Evolutionary conservation across 257 asterid species (phyloP).

Genomic region (Paraleonurus japonicus): DNA sequence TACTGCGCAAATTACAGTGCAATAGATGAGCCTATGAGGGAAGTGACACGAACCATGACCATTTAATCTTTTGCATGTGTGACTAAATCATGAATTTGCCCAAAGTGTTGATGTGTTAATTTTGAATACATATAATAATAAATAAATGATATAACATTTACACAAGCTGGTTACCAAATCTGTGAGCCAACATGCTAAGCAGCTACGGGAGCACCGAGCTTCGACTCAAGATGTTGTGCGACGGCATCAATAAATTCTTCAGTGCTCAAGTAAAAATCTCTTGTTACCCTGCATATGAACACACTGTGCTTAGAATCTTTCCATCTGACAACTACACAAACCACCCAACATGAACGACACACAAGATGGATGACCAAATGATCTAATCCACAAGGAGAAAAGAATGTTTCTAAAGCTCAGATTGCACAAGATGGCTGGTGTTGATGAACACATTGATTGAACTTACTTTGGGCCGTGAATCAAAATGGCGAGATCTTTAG

Average conservation of each 20-base stretch:
- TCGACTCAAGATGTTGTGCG: slow-evolving; percentile 55
- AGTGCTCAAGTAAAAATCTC: slow-evolving; percentile 73
- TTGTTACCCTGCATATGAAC: slow-evolving; percentile 60
- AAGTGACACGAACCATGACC: no score
- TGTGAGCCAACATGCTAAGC: slow-evolving; percentile 30
- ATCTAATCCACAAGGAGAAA: no score
- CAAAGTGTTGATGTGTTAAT: not conserved
- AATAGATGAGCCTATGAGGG: no score
- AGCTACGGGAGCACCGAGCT: slow-evolving; percentile 36
- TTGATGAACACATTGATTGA: not conserved
- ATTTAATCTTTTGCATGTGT: no score
- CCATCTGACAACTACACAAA: not conserved
- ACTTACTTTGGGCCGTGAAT: slow-evolving; percentile 84
- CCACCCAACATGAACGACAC: not conserved
- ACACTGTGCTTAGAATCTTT: slow-evolving; percentile 17
- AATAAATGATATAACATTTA: not conserved
- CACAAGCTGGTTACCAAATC: not conserved
- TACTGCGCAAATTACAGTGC: no score
- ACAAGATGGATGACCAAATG: no score
- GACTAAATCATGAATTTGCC: no score
- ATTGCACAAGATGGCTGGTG: not conserved
- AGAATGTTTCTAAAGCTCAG: not conserved
- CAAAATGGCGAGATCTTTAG: slow-evolving; percentile 86
- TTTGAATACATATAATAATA: not conserved
- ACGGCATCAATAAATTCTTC: slow-evolving; percentile 82